Evolutionary conservation across 192 early-diverging fungal genomes (phyloP).

Genomic region (Podila epigama): DNA sequence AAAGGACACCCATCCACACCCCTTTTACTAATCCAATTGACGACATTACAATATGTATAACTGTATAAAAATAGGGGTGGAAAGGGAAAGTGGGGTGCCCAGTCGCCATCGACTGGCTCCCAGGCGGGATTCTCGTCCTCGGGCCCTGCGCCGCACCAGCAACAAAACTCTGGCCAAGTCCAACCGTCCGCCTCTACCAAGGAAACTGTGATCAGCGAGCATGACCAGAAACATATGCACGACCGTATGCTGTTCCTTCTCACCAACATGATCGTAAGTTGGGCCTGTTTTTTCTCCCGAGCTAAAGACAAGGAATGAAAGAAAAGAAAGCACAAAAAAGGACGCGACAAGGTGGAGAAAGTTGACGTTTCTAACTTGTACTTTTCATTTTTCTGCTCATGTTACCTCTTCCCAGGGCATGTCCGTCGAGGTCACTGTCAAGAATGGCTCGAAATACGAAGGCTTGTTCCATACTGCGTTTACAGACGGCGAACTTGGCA

Average conservation of each 20-base stretch:
- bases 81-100: constrained; percentile 30
- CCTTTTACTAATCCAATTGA: no score
- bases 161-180: no score
- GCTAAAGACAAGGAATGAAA: no score
- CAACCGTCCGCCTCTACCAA: constrained; percentile 9
- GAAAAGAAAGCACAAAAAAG: no score
- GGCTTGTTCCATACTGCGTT: constrained; percentile 73
- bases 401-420: constrained; percentile 62
- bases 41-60: background rate
- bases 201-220: constrained; percentile 32
- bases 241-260: constrained; percentile 72
- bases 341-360: background rate
- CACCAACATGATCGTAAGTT: constrained; percentile 70
- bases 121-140: background rate
- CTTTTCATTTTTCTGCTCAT: background rate
- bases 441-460: constrained; percentile 67
- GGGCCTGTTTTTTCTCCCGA: background rate
- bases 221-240: constrained; percentile 58
- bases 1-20: no score
- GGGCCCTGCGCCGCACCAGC: background rate
- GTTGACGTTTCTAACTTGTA: background rate
- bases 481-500: constrained; percentile 67
- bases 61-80: constrained; percentile 13
- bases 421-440: constrained; percentile 64
- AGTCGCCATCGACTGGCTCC: constrained; percentile 15